Evolutionary conservation across 108 stramenopile species (phyloP), one percentile per base, ranked within the genome.

Genomic region (Parietichytrium sp.): DNA sequence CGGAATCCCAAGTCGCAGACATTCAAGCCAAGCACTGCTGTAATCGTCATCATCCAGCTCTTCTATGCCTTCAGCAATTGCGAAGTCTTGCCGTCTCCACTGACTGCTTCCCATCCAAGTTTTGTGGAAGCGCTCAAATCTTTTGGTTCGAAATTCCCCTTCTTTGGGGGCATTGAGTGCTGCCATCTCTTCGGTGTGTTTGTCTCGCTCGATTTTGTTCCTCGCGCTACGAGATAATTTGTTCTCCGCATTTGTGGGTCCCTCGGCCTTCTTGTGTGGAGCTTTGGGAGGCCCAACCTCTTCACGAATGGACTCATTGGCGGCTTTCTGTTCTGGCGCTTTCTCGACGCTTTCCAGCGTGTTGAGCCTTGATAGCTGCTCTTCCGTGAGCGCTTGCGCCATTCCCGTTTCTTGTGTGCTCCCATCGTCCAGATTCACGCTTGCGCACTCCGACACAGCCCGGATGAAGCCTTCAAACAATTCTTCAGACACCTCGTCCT

Each of bases 111-210:
- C 61, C 61, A 72, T 72, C 61, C 61, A 72, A 10, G 61, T 72
- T 72, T 72, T 72, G 61, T 72, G 61, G 33, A 72, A 72, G 2
- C 61, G 61, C 61, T 72, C 61, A 3, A 72, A 72, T 6, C 61
- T 33, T 25, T 72, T 72, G n/a, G 61, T 72, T 25, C 45, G 61
- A 42, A 72, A 72, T 25, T 72, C 61, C 38, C 61, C 61, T 6
- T 72, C 61, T 27, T 72, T 72, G n/a, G n/a, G n/a, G 33, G 61
- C 61, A 10, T 45, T 72, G 42, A 72, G 61, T 42, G 36, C 61
- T 3, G 36, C 61, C 0, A 42, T 42, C 2, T 42, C 38, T 8
- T 16, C 61, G 29, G 61, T 42, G n/a, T n/a, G 61, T 72, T 27
- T 36, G 38, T 45, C 61, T 33, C 10, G 61, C 61, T 0, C 61